A percentile compares a stretch with the other conserved stretches of the same genome.
phyloP scores from a whole-genome alignment of 805 yeast genomes.

The Tetrapisispora iriomotensis region DNA sequence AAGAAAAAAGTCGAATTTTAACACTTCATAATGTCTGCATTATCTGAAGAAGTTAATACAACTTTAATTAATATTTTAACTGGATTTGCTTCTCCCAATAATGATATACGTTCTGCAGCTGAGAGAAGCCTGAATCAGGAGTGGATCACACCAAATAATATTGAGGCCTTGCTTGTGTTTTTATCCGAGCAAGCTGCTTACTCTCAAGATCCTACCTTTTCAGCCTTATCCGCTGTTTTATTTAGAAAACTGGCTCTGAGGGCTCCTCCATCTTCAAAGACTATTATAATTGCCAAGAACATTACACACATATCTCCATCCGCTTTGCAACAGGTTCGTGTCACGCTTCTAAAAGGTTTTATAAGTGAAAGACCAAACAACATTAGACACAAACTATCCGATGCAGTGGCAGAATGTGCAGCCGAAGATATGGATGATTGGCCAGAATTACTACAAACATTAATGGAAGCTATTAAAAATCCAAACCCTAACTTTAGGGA shows the following conservation, averaged over 20 bases:
- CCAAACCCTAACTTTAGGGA: conserved; percentile 66
- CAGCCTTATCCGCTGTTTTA: conserved; percentile 75
- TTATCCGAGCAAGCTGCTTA: conserved; percentile 68
- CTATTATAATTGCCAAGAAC: conserved; percentile 63
- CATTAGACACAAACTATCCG: conserved; percentile 86
- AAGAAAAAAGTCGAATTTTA: neutral
- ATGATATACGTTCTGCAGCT: conserved; percentile 63
- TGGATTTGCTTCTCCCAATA: conserved; percentile 73
- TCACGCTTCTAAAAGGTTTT: conserved; percentile 64
- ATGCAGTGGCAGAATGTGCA: conserved; percentile 89
- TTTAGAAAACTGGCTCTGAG: conserved; percentile 79
- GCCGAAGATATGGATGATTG: conserved; percentile 55
- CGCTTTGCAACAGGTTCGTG: conserved; percentile 53
- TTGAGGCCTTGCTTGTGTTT: conserved; percentile 62
- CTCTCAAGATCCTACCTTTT: conserved; percentile 50
- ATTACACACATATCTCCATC: conserved; percentile 57
- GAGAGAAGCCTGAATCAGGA: conserved; percentile 62
- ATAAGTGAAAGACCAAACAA: conserved; percentile 54
- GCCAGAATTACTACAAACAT: conserved; percentile 69
- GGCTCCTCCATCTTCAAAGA: conserved; percentile 52
- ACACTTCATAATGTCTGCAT: conserved; percentile 31
- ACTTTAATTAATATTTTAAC: conserved; percentile 47
- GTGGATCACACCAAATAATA: conserved; percentile 63
- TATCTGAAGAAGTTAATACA: conserved; percentile 53
- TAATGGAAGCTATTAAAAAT: conserved; percentile 53